Conservation (phyloP, 805 yeast species). For the Pichia kluyveri region DNA sequence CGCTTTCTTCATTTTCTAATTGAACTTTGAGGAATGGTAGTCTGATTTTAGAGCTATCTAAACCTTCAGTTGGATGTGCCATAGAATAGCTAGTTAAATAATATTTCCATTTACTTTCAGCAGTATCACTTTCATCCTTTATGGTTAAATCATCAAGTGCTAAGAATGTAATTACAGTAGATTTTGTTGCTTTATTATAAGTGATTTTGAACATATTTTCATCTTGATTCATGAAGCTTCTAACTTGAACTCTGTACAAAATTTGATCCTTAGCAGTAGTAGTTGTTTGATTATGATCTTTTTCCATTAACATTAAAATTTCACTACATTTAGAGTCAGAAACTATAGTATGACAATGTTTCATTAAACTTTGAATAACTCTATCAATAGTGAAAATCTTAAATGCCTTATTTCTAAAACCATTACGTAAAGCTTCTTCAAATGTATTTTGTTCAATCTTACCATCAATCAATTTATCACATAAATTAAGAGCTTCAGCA, state of each 20-base stretch:
- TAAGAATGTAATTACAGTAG: conserved; percentile 69
- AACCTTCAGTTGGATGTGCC: conserved; percentile 97
- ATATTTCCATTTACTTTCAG: conserved; percentile 85
- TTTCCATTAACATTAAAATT: conserved; percentile 71
- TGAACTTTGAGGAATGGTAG: conserved; percentile 68
- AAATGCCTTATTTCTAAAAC: conserved; percentile 87
- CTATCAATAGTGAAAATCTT: conserved; percentile 89
- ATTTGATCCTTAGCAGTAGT: conserved; percentile 86
- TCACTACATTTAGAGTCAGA: conserved; percentile 76
- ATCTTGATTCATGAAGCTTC: conserved; percentile 66
- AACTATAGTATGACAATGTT: conserved; percentile 79
- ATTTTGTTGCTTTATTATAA: conserved; percentile 43
- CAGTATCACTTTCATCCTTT: conserved; percentile 45
- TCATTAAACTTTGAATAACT: conserved; percentile 72
- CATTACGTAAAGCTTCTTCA: conserved; percentile 93
- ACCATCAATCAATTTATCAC: conserved; percentile 76
- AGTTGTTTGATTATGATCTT: conserved; percentile 53
- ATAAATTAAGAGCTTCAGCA: conserved; percentile 63
- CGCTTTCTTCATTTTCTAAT: conserved; percentile 38
- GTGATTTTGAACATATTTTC: conserved; percentile 90
- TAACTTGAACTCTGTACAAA: conserved; percentile 78
- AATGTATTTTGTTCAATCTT: conserved; percentile 90
- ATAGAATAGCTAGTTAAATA: conserved; percentile 86
- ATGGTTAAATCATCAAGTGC: conserved; percentile 85
- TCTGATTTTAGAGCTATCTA: conserved; percentile 63